These are phyloP conservation scores for Ceratocystis eucalypticola DNA, from an alignment of 2,329 filamentous ascomycete genomes.

Conservation along the genomic window DNA sequence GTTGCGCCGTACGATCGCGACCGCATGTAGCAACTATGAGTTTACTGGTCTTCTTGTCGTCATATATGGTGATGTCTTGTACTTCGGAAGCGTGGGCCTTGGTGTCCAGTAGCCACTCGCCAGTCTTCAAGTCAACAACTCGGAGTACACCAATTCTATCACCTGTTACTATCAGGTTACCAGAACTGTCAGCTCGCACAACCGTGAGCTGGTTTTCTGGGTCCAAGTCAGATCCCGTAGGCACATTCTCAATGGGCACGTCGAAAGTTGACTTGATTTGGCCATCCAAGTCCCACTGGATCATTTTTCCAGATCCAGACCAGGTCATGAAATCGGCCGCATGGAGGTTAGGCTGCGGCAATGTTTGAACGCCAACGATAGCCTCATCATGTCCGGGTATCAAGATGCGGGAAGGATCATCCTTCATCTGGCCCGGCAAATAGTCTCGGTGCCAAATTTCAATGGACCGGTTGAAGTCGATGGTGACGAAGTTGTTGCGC, in stretches of 20 bases:
- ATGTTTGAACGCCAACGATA: conserved; percentile 58
- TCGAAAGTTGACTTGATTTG: conserved; percentile 49
- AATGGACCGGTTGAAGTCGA: conserved; percentile 64
- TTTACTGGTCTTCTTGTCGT: conserved; percentile 36
- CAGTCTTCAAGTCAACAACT: conserved; percentile 50
- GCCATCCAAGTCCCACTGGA: conserved; percentile 71
- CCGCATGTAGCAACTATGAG: conserved; percentile 69
- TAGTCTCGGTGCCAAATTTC: conserved; percentile 46
- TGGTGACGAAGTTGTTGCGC: conserved; percentile 52
- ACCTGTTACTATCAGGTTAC: conserved; percentile 60
- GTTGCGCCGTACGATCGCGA: conserved; percentile 79
- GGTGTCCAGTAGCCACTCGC: conserved; percentile 51
- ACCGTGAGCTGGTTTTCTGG: conserved; percentile 45
- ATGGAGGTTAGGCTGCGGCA: conserved; percentile 46
- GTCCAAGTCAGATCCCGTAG: conserved; percentile 38
- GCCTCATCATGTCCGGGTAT: conserved; percentile 51
- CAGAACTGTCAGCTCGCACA: conserved; percentile 46
- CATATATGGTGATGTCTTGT: conserved; percentile 62
- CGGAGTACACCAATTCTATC: conserved; percentile 76
- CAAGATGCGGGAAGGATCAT: conserved; percentile 35
- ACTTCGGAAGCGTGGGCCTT: conserved; percentile 83
- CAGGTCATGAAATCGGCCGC: conserved; percentile 71
- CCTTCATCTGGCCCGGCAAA: conserved; percentile 29
- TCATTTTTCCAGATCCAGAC: conserved; percentile 66
- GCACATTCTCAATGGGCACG: conserved; percentile 54